Evolutionary conservation across 139 green algal genomes (phyloP).

Genomic region (Coelastrella sp.): DNA sequence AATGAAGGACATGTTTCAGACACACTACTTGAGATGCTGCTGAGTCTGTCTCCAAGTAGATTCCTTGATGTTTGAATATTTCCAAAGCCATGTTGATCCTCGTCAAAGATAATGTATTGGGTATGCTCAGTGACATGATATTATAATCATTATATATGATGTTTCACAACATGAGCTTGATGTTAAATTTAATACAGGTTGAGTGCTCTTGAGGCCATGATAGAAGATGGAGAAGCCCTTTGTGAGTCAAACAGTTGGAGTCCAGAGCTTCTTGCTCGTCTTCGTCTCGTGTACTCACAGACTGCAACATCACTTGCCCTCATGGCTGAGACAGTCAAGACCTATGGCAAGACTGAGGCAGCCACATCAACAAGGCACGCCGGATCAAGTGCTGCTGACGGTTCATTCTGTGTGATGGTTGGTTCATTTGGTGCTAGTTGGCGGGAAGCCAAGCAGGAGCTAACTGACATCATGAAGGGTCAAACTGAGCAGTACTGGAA

Average conservation of each 20-base stretch:
- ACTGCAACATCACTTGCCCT: constrained; percentile 17
- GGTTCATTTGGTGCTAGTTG: constrained; percentile 16
- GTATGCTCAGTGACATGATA: too few relatives aligned
- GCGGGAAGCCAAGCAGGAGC: background rate
- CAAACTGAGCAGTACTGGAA: constrained; percentile 9
- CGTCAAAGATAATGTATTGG: too few relatives aligned
- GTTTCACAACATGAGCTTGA: too few relatives aligned
- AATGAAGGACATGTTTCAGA: too few relatives aligned
- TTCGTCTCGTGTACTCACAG: constrained; percentile 11
- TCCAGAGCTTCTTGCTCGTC: background rate
- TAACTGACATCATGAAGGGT: background rate
- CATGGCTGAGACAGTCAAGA: background rate
- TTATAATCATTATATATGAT: too few relatives aligned
- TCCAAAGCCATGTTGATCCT: too few relatives aligned
- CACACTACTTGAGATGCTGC: too few relatives aligned
- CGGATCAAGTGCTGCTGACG: background rate
- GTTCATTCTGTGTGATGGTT: constrained; percentile 15
- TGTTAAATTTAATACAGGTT: too few relatives aligned
- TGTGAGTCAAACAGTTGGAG: background rate
- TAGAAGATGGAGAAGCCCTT: constrained; percentile 8
- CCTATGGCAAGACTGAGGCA: background rate
- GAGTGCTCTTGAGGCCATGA: constrained; percentile 2
- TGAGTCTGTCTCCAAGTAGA: too few relatives aligned
- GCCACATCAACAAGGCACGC: background rate
- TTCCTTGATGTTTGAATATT: too few relatives aligned